A percentile compares a stretch with the other conserved stretches of the same genome.
These are phyloP conservation scores for Vigna unguiculata DNA, from an alignment of 306 rosid species.

Conservation along the genomic window DNA sequence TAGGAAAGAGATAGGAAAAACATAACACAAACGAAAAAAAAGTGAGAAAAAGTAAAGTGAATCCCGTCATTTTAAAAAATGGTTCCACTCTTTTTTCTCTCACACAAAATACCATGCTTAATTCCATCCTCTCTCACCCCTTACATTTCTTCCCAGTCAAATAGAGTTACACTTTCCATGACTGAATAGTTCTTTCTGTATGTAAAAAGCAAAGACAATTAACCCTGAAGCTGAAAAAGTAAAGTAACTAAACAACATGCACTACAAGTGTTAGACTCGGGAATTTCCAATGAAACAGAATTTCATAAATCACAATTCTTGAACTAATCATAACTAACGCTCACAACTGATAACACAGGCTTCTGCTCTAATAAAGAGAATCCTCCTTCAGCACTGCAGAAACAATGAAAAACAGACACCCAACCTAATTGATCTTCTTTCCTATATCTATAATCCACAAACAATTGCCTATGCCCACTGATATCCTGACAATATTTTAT, in stretches of 20 bases:
- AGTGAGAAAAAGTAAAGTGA: too few species aligned
- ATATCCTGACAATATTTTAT: too few species aligned
- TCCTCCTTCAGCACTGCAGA: too few species aligned
- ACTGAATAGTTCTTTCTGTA: neutral
- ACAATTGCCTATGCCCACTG: neutral
- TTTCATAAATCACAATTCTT: neutral
- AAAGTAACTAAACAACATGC: conserved; percentile 19
- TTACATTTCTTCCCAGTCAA: too few species aligned
- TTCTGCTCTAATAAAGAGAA: neutral
- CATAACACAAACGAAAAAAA: too few species aligned
- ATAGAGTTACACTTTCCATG: neutral
- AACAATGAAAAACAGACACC: neutral
- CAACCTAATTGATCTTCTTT: neutral
- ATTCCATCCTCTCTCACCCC: too few species aligned
- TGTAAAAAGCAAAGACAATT: neutral
- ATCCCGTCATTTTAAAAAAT: too few species aligned
- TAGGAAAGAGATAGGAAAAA: too few species aligned
- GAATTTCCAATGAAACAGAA: neutral
- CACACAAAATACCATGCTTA: too few species aligned
- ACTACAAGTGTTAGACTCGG: neutral
- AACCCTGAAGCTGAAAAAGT: conserved; percentile 1
- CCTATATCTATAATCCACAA: neutral
- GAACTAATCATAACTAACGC: neutral
- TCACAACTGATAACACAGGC: neutral
- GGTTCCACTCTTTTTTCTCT: too few species aligned